Base-by-base conservation (phyloP, 495 filamentous ascomycete species). In the Podospora bellae-mahoneyi region DNA sequence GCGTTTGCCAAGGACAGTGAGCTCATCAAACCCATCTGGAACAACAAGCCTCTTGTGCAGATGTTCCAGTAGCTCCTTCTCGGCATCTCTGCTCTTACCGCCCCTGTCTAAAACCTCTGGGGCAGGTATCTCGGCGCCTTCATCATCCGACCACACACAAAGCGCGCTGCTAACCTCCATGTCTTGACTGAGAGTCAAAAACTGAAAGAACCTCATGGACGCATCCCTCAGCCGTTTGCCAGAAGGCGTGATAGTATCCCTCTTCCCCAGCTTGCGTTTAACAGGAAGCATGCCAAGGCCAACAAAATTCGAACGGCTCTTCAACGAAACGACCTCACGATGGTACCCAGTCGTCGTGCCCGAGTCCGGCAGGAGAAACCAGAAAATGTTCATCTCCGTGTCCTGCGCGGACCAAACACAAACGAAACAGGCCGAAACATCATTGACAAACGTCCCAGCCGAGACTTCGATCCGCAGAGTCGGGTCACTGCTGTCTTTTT, bases 391-490 rank as follows among this genome's bases (percentile, higher is more conserved):
- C 58, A 75, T 64, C 44, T 66, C 70, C 18, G 69, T 65, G 26
- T 71, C 66, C 23, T 59, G 65, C 26, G 65, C n/a, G 13, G 74
- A 74, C 53, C 74, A 69, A 30, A 79, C 63, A 32, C 67, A 72
- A 27, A 70, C 73, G 39, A 78, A 74, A 32, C 72, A 76, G 1
- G 74, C 74, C 44, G 60, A 61, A 16, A n/a, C 32, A 19, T 54
- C 65, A 62, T 68, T 59, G 28, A 76, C 54, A 34, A 69, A 72
- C 2, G 74, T 60, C 3, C 60, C 69, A 0, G 68, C 69, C 9
- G 76, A 76, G n/a, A 79, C 72, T 13, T 76, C 69, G 4, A 83
- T 65, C 62, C 69, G 73, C 62, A 84, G 71, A 10, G 74, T 77
- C 23, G 63, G 68, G 66, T 79, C 77, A 67, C 71, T 72, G 59